phyloP scores from a whole-genome alignment of 352 stramenopile species.

The Phytophthora sp. region DNA sequence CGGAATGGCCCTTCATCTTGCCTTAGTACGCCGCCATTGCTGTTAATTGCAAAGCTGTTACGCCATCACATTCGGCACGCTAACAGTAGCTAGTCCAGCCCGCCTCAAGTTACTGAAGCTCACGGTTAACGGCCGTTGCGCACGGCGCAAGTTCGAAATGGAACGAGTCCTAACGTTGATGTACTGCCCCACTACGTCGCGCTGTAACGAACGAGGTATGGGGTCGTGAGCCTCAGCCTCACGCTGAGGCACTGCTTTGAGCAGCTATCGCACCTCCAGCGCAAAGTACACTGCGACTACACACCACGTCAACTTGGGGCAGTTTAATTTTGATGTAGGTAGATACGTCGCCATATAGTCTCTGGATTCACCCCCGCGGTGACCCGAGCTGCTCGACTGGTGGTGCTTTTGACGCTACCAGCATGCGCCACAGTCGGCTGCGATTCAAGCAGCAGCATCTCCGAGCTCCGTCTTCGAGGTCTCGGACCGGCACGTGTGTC shows the following conservation, averaged over 20 bases:
- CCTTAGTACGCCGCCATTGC: neutral
- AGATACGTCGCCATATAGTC: slow-evolving; percentile 18
- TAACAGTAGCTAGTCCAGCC: neutral
- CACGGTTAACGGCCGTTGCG: neutral
- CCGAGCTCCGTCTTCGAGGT: slow-evolving; percentile 20
- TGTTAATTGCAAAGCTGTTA: neutral
- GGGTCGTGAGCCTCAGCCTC: no score
- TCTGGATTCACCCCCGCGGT: neutral
- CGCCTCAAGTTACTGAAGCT: slow-evolving; percentile 12
- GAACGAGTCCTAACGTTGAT: neutral
- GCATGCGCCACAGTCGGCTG: neutral
- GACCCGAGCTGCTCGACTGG: neutral
- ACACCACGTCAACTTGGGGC: neutral
- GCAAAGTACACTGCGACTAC: no score
- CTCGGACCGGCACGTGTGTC: slow-evolving; percentile 14
- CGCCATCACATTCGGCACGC: neutral
- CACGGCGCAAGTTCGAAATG: slow-evolving; percentile 2
- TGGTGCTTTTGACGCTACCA: neutral
- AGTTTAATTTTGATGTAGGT: slow-evolving; percentile 18
- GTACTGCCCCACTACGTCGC: no score
- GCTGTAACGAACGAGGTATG: no score
- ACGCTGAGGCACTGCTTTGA: neutral
- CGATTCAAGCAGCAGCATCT: neutral
- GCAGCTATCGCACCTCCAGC: no score
- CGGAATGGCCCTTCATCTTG: no score